Base-by-base conservation (phyloP, 306 rosid species). In the Vigna mungo region DNA sequence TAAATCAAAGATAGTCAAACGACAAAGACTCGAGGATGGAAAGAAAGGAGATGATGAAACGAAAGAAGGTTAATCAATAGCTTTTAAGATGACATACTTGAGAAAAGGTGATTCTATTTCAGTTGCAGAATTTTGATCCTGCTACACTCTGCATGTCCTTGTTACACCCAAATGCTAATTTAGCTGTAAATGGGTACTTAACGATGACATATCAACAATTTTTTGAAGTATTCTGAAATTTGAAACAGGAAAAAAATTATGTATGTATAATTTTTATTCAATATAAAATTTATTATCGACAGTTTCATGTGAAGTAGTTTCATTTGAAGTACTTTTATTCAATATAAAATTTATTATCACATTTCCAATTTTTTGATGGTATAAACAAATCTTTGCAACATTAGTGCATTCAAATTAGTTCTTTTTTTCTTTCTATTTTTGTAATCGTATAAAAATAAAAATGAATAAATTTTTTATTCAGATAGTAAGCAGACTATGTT, bases 41-140 rank as follows among this genome's bases (percentile, higher is more conserved):
- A 81, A 78, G 48, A 69, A 82, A 62, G 86, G 25, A 44, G 77
- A 67, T 25, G 85, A 84, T 65, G 77, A 60, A 58, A 66, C 69
- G 39, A 39, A 63, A 43, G 87, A 78, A 81, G 85, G 67, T 60
- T 37, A 41, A 41, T 41, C 3, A 48, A 43, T 49, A 60, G 70
- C 79, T 73, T 72, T 66, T 7, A 77, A 9, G 72, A 71, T 63
- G 77, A 55, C 76, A 74, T 48, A 70, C 68, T 54, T 52, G 47
- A 68, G 81, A 53, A 65, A 58, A 71, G 41, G 41, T 54, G 75
- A 41, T 77, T 58, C 79, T 73, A 66, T 70, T 12, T 70, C 68
- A 47, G 63, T 70, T 69, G 69, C 62, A 27, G 47, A 20, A 48
- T 23, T 52, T 9, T 63, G 27, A 46, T 49, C 21, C 41, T 25